Conservation (phyloP, 768 basidiomycete species). For the Tylopilus plumbeoviolaceoides region DNA sequence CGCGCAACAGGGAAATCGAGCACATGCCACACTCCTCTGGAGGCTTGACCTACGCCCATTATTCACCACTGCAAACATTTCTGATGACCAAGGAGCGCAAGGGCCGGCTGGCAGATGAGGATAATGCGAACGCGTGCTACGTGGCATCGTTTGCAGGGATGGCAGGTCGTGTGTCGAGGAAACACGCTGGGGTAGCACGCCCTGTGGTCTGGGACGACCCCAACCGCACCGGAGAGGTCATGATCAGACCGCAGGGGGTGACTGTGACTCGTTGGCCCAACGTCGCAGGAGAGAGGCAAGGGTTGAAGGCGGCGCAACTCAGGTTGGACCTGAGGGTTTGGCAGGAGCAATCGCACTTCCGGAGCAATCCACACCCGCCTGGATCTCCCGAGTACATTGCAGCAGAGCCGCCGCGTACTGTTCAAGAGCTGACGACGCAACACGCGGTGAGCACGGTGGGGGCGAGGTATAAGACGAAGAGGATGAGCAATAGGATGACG, state of each 20-base stretch:
- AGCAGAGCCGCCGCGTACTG: conserved; percentile 23
- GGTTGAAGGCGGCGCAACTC: conserved; percentile 36
- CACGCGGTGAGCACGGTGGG: conserved; percentile 5
- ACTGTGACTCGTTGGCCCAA: conserved; percentile 37
- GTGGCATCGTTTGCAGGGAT: conserved; percentile 33
- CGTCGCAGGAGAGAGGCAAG: conserved; percentile 44
- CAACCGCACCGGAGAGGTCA: conserved; percentile 25
- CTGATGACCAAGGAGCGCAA: conserved; percentile 50
- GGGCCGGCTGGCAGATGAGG: conserved; percentile 51
- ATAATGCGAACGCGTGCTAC: conserved; percentile 7
- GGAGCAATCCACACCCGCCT: conserved; percentile 44
- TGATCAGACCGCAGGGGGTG: conserved; percentile 26
- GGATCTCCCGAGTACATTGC: conserved; percentile 48
- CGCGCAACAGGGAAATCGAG: conserved; percentile 41
- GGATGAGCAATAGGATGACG: not conserved
- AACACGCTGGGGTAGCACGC: conserved; percentile 11
- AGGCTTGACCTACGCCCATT: conserved; percentile 57
- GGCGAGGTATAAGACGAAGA: not conserved
- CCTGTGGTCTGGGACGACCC: conserved; percentile 30
- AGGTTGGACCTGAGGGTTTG: conserved; percentile 29
- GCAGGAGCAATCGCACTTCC: conserved; percentile 27
- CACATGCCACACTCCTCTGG: conserved; percentile 62
- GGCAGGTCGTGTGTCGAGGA: conserved; percentile 20
- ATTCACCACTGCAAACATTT: conserved; percentile 50
- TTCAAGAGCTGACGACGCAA: conserved; percentile 18